Percentiles rank a stretch among this genome's conserved stretches.
phyloP scores from a whole-genome alignment of 805 yeast genomes.

The Wickerhamiella spandovensis region DNA sequence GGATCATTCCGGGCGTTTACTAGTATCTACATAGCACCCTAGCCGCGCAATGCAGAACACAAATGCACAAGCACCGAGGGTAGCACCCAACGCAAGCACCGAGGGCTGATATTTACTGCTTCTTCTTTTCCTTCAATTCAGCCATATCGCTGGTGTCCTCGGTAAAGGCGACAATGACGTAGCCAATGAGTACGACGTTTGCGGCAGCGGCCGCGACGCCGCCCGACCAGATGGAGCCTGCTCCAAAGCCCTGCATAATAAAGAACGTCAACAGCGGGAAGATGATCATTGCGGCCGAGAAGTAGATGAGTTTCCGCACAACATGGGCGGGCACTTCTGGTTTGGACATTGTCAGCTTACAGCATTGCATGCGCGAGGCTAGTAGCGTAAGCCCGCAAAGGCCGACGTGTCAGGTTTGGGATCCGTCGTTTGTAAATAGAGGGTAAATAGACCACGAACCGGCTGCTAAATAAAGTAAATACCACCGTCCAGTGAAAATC shows the following conservation, averaged over 20 bases:
- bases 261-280: slow-evolving; percentile 45
- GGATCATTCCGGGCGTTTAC: slow-evolving; percentile 80
- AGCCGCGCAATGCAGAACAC: too few relatives aligned
- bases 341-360: neutral
- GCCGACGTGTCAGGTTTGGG: too few relatives aligned
- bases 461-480: too few relatives aligned
- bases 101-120: slow-evolving; percentile 1
- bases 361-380: too few relatives aligned
- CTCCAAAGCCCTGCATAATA: slow-evolving; percentile 27
- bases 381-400: too few relatives aligned
- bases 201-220: slow-evolving; percentile 64
- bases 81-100: too few relatives aligned
- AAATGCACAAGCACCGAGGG: too few relatives aligned
- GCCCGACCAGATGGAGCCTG: slow-evolving; percentile 41
- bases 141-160: slow-evolving; percentile 33
- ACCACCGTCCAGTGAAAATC: too few relatives aligned
- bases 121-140: slow-evolving; percentile 13
- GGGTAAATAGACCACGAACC: too few relatives aligned
- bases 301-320: slow-evolving; percentile 41
- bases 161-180: slow-evolving; percentile 53
- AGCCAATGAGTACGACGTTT: slow-evolving; percentile 52
- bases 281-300: slow-evolving; percentile 58
- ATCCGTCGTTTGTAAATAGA: too few relatives aligned
- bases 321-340: slow-evolving; percentile 19
- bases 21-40: too few relatives aligned